phyloP scores from a whole-genome alignment of 352 stramenopile genomes.

The Halophytophthora polymorphica region DNA sequence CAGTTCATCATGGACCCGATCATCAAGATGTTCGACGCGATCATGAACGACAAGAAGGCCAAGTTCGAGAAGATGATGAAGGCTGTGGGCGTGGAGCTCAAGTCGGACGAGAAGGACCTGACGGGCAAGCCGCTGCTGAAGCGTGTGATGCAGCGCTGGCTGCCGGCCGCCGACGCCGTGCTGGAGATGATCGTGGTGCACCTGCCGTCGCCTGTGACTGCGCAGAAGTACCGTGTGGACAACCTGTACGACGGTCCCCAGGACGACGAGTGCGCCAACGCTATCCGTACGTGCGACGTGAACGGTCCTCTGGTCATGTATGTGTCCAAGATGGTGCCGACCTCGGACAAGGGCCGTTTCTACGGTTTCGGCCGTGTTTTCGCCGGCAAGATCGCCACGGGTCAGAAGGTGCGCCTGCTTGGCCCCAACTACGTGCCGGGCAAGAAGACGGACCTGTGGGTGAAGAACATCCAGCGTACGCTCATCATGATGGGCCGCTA shows the following conservation, averaged over 20 bases:
- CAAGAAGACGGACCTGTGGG: slow-evolving; percentile 99
- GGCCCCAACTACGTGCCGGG: slow-evolving; percentile 99
- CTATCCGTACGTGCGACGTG: slow-evolving; percentile 98
- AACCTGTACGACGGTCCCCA: slow-evolving; percentile 98
- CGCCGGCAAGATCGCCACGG: slow-evolving; percentile 97
- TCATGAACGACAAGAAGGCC: slow-evolving; percentile 99
- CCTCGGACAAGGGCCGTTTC: slow-evolving; percentile 98
- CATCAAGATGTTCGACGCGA: slow-evolving; percentile 99
- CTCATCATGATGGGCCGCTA: slow-evolving; percentile 99
- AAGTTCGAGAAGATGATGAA: slow-evolving; percentile 98
- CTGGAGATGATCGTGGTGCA: slow-evolving; percentile 99
- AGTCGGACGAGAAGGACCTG: slow-evolving; percentile 96
- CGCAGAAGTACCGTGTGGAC: slow-evolving; percentile 98
- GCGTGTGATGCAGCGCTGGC: slow-evolving; percentile 98
- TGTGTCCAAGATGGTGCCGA: slow-evolving; percentile 99
- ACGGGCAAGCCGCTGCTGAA: slow-evolving; percentile 97
- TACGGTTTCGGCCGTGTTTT: slow-evolving; percentile 99
- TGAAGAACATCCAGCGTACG: slow-evolving; percentile 99
- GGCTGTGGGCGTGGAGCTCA: slow-evolving; percentile 96
- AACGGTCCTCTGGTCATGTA: slow-evolving; percentile 99
- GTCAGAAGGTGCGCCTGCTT: slow-evolving; percentile 99
- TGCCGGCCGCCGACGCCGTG: slow-evolving; percentile 97
- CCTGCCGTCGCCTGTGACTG: slow-evolving; percentile 95
- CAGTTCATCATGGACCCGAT: slow-evolving; percentile 99
- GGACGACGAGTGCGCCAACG: slow-evolving; percentile 96